Evolutionary conservation across 1,284 basidiomycete genomes (phyloP), one percentile per base, ranked within the genome.

Genomic region (Mycena sp.): DNA sequence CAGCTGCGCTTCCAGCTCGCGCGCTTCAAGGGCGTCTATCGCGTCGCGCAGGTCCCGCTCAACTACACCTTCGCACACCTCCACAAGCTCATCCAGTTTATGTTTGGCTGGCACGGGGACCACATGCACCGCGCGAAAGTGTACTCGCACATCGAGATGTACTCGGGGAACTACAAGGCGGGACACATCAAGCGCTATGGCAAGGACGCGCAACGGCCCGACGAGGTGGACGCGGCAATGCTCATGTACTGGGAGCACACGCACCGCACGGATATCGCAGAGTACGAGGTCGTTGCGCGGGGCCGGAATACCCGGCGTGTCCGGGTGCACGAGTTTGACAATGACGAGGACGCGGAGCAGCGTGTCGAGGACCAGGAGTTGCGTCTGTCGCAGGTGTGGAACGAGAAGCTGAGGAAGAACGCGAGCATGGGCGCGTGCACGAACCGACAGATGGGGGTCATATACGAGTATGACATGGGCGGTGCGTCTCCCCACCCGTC

Each of bases 31-130:
- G 67, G 67, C 35, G 75, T 78, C 48, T 74, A 71, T 50, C 75
- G 74, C 54, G 57, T 73, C 63, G 73, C 72, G 23, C 71, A 62
- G 6, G 67, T 80, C 26, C 76, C 76, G 5, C 66, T 73, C 48
- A 73, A 75, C 44, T 77, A 75, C 69, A 78, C 72, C 12, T 77
- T 80, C 61, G 71, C 74, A 58, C 73, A 77, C 63, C 72, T 80
- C 45, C 75, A 77, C 64, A 70, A 56, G 29, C 68, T 77, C 66
- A 71, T 76, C 50, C 71, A 74, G 32, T 76, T 76, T 70, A 71
- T 77, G 67, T 81, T 78, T 58, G 79, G 79, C 35, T 78, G 75
- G 75, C 70, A 67, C 48, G 69, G 75, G 28, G 46, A 67, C 4
- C 77, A 77, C 56, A 48, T 65, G 25, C 77, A 76, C 59, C 58